These are phyloP conservation scores for Xylaria nigripes DNA, from an alignment of 495 filamentous ascomycete species.

Conservation along the genomic window DNA sequence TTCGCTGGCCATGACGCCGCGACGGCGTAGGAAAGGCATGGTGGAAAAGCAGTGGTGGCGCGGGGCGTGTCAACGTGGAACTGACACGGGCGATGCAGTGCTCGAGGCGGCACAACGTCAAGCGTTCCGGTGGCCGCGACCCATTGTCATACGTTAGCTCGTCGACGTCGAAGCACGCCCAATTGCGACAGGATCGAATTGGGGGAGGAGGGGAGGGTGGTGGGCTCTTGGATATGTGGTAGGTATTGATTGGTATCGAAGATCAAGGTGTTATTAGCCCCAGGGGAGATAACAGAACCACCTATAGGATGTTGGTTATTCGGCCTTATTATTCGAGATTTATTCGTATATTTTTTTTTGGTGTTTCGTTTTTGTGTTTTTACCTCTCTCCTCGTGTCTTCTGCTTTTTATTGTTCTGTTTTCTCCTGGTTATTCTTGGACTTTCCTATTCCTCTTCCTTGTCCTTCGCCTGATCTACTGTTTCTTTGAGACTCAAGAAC, in stretches of 20 bases:
- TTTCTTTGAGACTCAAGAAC: background rate
- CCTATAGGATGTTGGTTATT: background rate
- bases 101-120: constrained; percentile 18
- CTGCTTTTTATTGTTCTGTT: background rate
- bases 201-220: background rate
- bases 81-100: constrained; percentile 4
- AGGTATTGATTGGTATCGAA: background rate
- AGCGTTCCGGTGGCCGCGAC: constrained; percentile 15
- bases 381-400: background rate
- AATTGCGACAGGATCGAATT: background rate
- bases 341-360: background rate
- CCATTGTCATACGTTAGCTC: constrained; percentile 19
- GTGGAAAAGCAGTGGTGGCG: constrained; percentile 7
- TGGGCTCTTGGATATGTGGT: background rate
- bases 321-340: too few relatives aligned
- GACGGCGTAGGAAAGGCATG: constrained; percentile 46
- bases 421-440: background rate
- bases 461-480: too few relatives aligned
- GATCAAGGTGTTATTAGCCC: background rate
- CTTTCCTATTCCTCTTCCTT: background rate
- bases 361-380: background rate
- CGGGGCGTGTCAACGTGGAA: constrained; percentile 8
- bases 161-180: constrained; percentile 9
- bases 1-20: constrained; percentile 43
- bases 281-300: background rate